Conservation (phyloP, 192 early-diverging fungal species). For the Entomortierella parvispora region DNA sequence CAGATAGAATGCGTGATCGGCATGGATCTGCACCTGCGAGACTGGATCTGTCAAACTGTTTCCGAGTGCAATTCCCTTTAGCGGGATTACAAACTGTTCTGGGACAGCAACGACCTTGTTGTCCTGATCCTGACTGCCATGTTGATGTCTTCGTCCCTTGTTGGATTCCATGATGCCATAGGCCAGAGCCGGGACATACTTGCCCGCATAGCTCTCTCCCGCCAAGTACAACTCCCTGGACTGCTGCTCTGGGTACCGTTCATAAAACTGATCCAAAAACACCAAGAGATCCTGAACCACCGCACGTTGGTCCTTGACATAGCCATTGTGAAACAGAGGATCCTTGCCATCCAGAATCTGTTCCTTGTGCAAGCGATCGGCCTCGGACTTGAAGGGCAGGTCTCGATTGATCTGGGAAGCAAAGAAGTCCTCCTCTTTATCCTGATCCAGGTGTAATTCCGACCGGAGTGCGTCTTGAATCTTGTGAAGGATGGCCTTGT, state of each 20-base stretch:
- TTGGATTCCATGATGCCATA: conserved; percentile 62
- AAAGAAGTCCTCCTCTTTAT: conserved; percentile 53
- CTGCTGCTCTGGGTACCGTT: conserved; percentile 68
- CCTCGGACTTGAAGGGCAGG: neutral
- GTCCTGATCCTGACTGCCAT: conserved; percentile 54
- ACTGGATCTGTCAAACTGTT: conserved; percentile 74
- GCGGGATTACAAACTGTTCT: conserved; percentile 11
- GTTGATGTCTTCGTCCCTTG: conserved; percentile 49
- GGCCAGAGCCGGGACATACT: conserved; percentile 75
- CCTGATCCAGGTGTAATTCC: conserved; percentile 21
- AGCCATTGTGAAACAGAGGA: conserved; percentile 66
- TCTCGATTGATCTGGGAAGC: conserved; percentile 15
- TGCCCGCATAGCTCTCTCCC: conserved; percentile 62
- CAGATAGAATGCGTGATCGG: conserved; percentile 61
- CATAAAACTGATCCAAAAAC: conserved; percentile 77
- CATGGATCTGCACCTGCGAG: conserved; percentile 65
- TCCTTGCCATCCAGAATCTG: neutral
- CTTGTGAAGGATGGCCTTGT: conserved; percentile 4
- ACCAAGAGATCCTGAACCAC: conserved; percentile 73
- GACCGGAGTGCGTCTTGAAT: conserved; percentile 12
- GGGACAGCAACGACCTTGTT: conserved; percentile 62
- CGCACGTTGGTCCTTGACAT: conserved; percentile 73
- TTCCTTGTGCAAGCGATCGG: conserved; percentile 9
- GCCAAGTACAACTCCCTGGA: conserved; percentile 70
- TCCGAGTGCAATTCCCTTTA: conserved; percentile 59